Evolutionary conservation across 2,329 filamentous ascomycete genomes (phyloP).

Genomic region (Claviceps sp.): DNA sequence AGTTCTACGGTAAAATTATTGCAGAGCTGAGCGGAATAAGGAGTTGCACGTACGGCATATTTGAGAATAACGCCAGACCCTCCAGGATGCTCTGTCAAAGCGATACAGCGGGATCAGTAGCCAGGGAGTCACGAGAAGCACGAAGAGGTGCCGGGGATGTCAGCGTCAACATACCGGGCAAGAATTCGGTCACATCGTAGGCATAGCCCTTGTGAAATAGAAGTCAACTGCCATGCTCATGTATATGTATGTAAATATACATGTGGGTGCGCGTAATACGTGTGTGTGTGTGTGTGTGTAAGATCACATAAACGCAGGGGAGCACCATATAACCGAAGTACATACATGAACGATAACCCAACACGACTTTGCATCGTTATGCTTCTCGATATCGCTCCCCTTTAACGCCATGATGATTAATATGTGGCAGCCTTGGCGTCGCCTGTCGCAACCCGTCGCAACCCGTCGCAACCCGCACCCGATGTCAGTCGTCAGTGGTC

Average conservation of each 20-base stretch:
- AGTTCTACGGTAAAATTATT: no score
- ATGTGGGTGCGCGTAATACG: no score
- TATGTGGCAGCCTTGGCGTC: neutral
- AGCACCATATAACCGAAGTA: neutral
- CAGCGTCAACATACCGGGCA: conserved; percentile 43
- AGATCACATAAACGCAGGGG: neutral
- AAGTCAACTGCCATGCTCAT: neutral
- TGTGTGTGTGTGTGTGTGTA: no score
- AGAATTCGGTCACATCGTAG: conserved; percentile 81
- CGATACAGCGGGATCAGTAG: neutral
- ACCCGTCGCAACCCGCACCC: no score
- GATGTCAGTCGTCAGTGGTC: no score
- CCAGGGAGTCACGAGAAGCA: neutral
- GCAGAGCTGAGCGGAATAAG: no score
- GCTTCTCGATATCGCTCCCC: conserved; percentile 46
- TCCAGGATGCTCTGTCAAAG: conserved; percentile 61
- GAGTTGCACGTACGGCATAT: conserved; percentile 49
- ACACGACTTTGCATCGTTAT: conserved; percentile 71
- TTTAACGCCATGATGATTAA: conserved; percentile 28
- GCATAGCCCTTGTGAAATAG: conserved; percentile 47
- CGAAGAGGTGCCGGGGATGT: neutral
- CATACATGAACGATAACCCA: conserved; percentile 76
- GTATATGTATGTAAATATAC: no score
- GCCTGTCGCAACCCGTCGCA: neutral
- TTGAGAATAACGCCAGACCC: conserved; percentile 90